Evolutionary conservation across 805 yeast species (phyloP).

Genomic region (Barnettozyma pratensis): DNA sequence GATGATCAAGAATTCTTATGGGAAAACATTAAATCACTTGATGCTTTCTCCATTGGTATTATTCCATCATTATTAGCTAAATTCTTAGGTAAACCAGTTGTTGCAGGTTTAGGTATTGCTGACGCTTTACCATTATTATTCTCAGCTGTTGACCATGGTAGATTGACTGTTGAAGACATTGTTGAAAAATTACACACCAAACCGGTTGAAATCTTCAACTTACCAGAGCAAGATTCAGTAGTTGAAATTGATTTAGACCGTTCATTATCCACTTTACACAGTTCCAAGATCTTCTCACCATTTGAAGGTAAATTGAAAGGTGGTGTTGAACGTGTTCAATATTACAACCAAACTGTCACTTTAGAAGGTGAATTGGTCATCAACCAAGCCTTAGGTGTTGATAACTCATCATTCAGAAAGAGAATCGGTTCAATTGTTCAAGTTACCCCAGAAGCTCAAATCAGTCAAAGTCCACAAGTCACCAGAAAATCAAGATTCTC

Average conservation of each 20-base stretch:
- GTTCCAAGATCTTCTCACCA: conserved; percentile 47
- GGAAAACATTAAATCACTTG: conserved; percentile 67
- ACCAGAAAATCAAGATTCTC: conserved; percentile 44
- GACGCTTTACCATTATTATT: conserved; percentile 81
- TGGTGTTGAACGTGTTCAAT: conserved; percentile 81
- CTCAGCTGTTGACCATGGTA: conserved; percentile 71
- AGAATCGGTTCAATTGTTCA: conserved; percentile 23
- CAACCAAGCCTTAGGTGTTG: conserved; percentile 52
- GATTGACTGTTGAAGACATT: conserved; percentile 68
- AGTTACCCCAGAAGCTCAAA: conserved; percentile 25
- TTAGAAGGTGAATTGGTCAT: conserved; percentile 75
- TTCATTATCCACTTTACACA: conserved; percentile 36
- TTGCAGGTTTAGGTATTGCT: conserved; percentile 71
- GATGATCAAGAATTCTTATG: conserved; percentile 81
- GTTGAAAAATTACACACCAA: conserved; percentile 68
- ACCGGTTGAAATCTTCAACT: conserved; percentile 77
- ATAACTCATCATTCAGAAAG: conserved; percentile 26
- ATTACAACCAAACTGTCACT: conserved; percentile 73
- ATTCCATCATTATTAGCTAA: conserved; percentile 70
- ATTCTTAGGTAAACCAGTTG: conserved; percentile 53
- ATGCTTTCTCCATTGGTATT: conserved; percentile 82
- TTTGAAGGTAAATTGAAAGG: conserved; percentile 61
- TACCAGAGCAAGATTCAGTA: conserved; percentile 72
- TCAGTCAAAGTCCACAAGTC: conserved; percentile 33
- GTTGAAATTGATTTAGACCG: conserved; percentile 86